Evolutionary conservation across 2,329 filamentous ascomycete genomes (phyloP), one percentile per base, ranked within the genome.

Genomic region (Thyridium curvatum): DNA sequence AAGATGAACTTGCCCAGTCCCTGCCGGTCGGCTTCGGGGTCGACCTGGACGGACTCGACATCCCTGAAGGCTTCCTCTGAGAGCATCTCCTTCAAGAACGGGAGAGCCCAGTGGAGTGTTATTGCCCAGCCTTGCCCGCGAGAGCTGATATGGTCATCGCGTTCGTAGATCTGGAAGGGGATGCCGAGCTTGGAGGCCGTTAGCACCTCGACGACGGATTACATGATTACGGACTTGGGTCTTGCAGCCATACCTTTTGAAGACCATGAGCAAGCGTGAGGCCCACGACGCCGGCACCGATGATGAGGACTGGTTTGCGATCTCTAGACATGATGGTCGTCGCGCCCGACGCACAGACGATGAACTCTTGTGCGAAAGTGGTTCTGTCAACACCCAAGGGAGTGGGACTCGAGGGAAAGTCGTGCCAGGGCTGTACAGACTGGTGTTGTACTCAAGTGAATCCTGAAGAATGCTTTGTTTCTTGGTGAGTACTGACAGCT

Each of bases 261-360:
- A 26, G 21, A 26, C 21, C 21, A 10, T 65, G 60, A 4, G 61
- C 61, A 6, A 65, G 59, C 5, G 62, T 43, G 3, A 65, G 44
- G 12, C 61, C 61, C 35, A 58, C 60, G 39, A 64, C 52, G 2
- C 61, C 62, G 12, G 60, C 61, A 16, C 61, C 62, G 32, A 62
- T 40, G 32, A 65, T 61, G 32, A 65, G 47, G 6, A 64, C 50
- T 28, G 58, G 51, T 14, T 32, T 35, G 8, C 35, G 30, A 10
- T 28, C 17, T 34, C 4, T 15, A 3, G 32, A 17, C 33, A 12
- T 16, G 16, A 16, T 34, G 16, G 9, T 21, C 7, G 34, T 26
- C 10, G 21, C 21, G 6, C 21, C 10, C 21, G 21, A 26, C 21
- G 21, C 21, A 26, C n/a, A n/a, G n/a, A n/a, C n/a, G n/a, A n/a